These are phyloP conservation scores for Paraphaeosphaeria sporulosa DNA, from an alignment of 2,329 filamentous ascomycete species.

Conservation along the genomic window DNA sequence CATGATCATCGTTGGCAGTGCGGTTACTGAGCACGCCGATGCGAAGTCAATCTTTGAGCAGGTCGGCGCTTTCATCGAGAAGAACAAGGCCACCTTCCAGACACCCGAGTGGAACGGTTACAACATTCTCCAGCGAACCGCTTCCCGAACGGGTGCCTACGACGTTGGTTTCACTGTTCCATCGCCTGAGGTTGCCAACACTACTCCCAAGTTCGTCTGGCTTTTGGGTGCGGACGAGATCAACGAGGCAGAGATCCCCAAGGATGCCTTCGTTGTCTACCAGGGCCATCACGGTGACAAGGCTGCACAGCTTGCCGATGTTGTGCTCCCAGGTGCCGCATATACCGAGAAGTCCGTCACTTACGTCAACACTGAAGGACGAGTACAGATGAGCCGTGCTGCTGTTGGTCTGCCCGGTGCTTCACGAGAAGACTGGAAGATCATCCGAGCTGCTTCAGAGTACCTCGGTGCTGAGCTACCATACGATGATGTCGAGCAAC, in stretches of 20 bases:
- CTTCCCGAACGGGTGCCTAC: slow-evolving; percentile 90
- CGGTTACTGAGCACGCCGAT: slow-evolving; percentile 87
- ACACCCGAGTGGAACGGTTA: slow-evolving; percentile 96
- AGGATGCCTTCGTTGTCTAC: slow-evolving; percentile 96
- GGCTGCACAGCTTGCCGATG: slow-evolving; percentile 90
- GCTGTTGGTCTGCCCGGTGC: slow-evolving; percentile 90
- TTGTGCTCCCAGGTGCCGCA: slow-evolving; percentile 90
- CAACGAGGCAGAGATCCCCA: slow-evolving; percentile 83
- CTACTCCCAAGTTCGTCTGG: slow-evolving; percentile 94
- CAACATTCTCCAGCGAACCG: slow-evolving; percentile 93
- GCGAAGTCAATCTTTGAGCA: slow-evolving; percentile 93
- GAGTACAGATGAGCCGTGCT: slow-evolving; percentile 90
- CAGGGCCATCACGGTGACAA: slow-evolving; percentile 97
- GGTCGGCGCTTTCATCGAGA: slow-evolving; percentile 89
- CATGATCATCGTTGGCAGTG: slow-evolving; percentile 96
- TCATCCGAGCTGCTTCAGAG: slow-evolving; percentile 89
- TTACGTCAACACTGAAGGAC: slow-evolving; percentile 97
- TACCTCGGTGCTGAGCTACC: slow-evolving; percentile 87
- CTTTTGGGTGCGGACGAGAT: slow-evolving; percentile 95
- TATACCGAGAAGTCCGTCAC: slow-evolving; percentile 98
- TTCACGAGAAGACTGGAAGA: slow-evolving; percentile 97
- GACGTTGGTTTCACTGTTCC: slow-evolving; percentile 94
- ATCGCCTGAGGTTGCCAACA: slow-evolving; percentile 80
- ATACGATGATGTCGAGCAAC: slow-evolving; percentile 88
- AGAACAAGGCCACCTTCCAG: slow-evolving; percentile 86